Percentiles rank a stretch among this genome's conserved stretches.
Evolutionary conservation across 495 filamentous ascomycete species (phyloP).

Genomic region (Talaromyces liani): DNA sequence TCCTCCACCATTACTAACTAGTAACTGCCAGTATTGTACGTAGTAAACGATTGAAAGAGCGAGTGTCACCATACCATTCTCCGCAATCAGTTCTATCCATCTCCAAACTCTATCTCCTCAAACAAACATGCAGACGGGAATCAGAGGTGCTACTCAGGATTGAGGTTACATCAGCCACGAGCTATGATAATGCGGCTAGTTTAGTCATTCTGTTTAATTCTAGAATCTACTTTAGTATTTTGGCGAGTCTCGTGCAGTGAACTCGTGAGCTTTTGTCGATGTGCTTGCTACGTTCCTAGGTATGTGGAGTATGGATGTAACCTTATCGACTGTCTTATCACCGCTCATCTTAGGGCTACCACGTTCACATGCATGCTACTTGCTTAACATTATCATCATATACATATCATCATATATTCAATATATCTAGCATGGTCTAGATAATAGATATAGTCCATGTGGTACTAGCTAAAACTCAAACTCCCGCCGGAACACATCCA

Average conservation of each 20-base stretch:
- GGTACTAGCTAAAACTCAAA: conserved; percentile 56
- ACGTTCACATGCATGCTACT: neutral
- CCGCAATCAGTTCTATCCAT: neutral
- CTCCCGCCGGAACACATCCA: conserved; percentile 77
- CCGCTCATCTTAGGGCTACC: neutral
- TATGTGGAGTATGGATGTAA: neutral
- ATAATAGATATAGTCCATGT: neutral
- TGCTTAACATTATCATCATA: neutral
- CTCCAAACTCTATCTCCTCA: neutral
- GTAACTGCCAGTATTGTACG: no score
- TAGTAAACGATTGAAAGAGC: neutral
- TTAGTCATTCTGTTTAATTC: neutral
- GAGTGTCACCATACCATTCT: neutral
- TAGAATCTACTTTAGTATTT: neutral
- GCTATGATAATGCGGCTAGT: neutral
- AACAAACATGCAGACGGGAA: neutral
- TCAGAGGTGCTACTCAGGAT: neutral
- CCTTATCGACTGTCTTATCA: neutral
- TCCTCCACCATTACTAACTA: neutral
- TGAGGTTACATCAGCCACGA: neutral
- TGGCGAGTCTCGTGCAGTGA: neutral
- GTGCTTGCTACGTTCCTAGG: neutral
- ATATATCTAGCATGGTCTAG: neutral
- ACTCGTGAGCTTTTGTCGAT: neutral
- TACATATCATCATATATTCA: neutral